These are phyloP conservation scores for Lagerstroemia speciosa DNA, from an alignment of 345 rosid species.

Conservation along the genomic window DNA sequence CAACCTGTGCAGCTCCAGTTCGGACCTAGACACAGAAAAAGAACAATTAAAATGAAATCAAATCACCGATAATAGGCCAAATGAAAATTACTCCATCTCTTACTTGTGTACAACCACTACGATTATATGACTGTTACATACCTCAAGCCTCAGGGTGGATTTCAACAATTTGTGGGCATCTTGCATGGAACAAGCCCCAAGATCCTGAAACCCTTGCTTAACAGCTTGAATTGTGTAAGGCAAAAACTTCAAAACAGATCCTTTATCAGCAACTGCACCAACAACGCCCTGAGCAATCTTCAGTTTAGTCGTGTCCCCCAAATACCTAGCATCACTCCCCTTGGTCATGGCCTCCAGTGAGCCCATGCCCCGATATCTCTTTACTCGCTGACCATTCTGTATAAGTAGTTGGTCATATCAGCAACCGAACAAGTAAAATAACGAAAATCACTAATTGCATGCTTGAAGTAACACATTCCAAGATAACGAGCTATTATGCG, in stretches of 20 bases:
- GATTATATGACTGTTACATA: slow-evolving; percentile 3
- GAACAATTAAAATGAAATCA: not conserved
- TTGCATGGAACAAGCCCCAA: slow-evolving; percentile 69
- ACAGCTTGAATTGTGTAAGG: slow-evolving; percentile 97
- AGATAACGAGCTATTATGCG: not conserved
- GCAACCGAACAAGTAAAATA: not conserved
- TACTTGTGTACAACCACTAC: too few relatives aligned
- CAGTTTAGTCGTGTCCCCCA: slow-evolving; percentile 70
- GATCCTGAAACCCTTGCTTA: slow-evolving; percentile 96
- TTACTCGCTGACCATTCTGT: slow-evolving; percentile 53
- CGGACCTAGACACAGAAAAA: slow-evolving; percentile 37
- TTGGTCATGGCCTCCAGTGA: slow-evolving; percentile 96
- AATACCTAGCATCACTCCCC: slow-evolving; percentile 88
- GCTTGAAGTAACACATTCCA: not conserved
- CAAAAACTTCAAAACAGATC: slow-evolving; percentile 68
- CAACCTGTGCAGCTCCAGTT: slow-evolving; percentile 86
- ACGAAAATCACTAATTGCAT: not conserved
- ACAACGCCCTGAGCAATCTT: slow-evolving; percentile 99
- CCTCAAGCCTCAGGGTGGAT: slow-evolving; percentile 85
- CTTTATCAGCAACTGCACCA: slow-evolving; percentile 91
- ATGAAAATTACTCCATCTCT: not conserved
- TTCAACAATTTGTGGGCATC: slow-evolving; percentile 71
- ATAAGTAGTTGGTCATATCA: slow-evolving; percentile 5
- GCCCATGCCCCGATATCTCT: slow-evolving; percentile 95
- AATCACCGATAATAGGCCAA: not conserved